These are phyloP conservation scores for Penicillium sp. DNA, from an alignment of 2,329 filamentous ascomycete species.

Conservation along the genomic window DNA sequence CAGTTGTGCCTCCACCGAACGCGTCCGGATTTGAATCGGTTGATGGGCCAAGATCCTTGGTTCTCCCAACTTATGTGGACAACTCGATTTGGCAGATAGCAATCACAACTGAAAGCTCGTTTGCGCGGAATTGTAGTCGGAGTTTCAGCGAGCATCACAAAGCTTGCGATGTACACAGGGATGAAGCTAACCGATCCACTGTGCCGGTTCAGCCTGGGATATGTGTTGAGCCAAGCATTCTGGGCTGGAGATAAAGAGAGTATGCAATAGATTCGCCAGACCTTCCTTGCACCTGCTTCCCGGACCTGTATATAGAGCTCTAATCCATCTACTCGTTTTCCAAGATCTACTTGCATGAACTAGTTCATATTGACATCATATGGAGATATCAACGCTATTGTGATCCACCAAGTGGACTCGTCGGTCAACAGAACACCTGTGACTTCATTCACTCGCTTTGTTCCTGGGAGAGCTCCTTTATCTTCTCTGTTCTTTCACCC, in stretches of 20 bases:
- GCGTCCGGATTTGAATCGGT: slow-evolving; percentile 13
- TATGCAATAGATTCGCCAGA: slow-evolving; percentile 9
- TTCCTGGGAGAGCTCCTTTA: background rate
- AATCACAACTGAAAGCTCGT: background rate
- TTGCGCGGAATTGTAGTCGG: background rate
- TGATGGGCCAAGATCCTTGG: slow-evolving; percentile 1
- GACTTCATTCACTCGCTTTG: slow-evolving; percentile 7
- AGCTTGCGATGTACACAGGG: slow-evolving; percentile 4
- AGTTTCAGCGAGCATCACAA: background rate
- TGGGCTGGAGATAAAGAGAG: slow-evolving; percentile 13
- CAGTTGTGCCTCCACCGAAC: slow-evolving; percentile 5
- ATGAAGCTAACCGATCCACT: slow-evolving; percentile 14
- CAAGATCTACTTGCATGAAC: background rate
- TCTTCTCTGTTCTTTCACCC: background rate
- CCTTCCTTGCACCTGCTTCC: slow-evolving; percentile 7
- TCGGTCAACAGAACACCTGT: slow-evolving; percentile 2
- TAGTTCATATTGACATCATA: slow-evolving; percentile 10
- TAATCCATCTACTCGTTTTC: background rate
- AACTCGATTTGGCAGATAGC: background rate
- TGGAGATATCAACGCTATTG: background rate
- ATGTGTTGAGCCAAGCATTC: slow-evolving; percentile 19
- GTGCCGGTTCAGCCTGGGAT: slow-evolving; percentile 10
- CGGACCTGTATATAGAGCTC: slow-evolving; percentile 9
- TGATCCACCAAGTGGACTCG: slow-evolving; percentile 14
- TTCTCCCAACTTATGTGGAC: background rate